Evolutionary conservation across 2,329 filamentous ascomycete species (phyloP), one percentile per base, ranked within the genome.

Genomic region (Hysterium pulicare): DNA sequence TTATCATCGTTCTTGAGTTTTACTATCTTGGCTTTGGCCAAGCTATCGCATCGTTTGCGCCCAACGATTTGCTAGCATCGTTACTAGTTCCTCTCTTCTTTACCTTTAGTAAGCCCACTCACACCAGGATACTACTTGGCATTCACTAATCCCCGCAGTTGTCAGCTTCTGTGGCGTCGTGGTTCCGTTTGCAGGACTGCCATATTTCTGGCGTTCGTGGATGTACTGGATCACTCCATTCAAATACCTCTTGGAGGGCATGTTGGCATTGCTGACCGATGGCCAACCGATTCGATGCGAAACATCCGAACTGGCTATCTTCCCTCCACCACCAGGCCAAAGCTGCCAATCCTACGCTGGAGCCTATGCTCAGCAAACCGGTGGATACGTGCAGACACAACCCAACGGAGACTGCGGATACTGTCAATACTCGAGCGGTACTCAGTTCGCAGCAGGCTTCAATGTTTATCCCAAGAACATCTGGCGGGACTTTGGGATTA

Each of bases 101-200:
- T 68, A 75, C 83, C 20, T 86, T 81, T 31, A 61, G 55, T 55
- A 46, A 53, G 50, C 48, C 5, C 23, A 15, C 17, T 17, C 11
- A 13, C 8, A 21, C 3, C 13, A 7, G n/a, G 19, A 19, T 17
- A 22, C 42, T n/a, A 11, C 3, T 31, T 17, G 5, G n/a, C 30
- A 26, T n/a, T 21, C 19, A 21, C 38, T 45, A 35, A 46, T 31
- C 31, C 15, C 5, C 32, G 9, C 17, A 57, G 70, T 88, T 2
- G 74, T 87, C 7, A 78, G 77, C 1, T 90, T 90, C 70, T 89
- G 84, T 53, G 86, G 86, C 48, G 83, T 90, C 1, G 71, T 88
- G 4, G 85, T 89, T 0, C 84, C 85, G 0, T 87, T 83, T 49
- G 54, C 55, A 0, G 73, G 75, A 20, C 73, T 90, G 17, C 77